These are phyloP conservation scores for Lodderomyces orthopsilosis DNA, from an alignment of 1,139 yeast genomes.

Conservation along the genomic window DNA sequence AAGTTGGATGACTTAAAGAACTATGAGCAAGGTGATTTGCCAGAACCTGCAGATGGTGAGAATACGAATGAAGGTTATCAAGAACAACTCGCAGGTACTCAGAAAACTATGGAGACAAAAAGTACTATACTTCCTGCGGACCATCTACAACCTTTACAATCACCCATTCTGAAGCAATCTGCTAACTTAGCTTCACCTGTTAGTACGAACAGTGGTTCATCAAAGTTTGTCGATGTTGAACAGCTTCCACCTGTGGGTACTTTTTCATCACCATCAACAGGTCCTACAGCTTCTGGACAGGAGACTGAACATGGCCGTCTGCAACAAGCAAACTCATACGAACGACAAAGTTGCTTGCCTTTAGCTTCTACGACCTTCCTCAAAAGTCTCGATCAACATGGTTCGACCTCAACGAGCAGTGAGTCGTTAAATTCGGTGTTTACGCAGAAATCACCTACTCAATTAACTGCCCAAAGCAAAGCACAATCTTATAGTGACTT, in stretches of 20 bases:
- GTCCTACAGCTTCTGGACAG: background rate
- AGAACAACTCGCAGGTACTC: too few species aligned
- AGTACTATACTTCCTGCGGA: background rate
- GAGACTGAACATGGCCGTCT: too few species aligned
- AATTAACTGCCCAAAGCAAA: background rate
- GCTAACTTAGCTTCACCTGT: background rate
- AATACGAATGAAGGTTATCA: background rate
- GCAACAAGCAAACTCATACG: background rate
- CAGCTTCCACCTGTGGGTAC: constrained; percentile 9
- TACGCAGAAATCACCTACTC: background rate
- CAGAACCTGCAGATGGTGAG: constrained; percentile 7
- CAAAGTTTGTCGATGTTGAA: background rate
- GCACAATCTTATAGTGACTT: constrained; percentile 18
- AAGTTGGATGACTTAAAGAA: constrained; percentile 36
- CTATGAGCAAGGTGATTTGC: constrained; percentile 11
- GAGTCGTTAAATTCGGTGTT: background rate
- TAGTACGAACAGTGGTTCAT: background rate
- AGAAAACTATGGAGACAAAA: background rate
- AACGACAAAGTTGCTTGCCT: background rate
- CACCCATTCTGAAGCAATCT: background rate
- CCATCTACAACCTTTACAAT: background rate
- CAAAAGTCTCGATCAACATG: background rate
- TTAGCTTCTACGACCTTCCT: background rate
- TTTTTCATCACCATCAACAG: constrained; percentile 6
- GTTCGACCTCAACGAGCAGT: background rate